Evolutionary conservation across 2,329 filamentous ascomycete genomes (phyloP).

Genomic region (Pseudomassariella vexata): DNA sequence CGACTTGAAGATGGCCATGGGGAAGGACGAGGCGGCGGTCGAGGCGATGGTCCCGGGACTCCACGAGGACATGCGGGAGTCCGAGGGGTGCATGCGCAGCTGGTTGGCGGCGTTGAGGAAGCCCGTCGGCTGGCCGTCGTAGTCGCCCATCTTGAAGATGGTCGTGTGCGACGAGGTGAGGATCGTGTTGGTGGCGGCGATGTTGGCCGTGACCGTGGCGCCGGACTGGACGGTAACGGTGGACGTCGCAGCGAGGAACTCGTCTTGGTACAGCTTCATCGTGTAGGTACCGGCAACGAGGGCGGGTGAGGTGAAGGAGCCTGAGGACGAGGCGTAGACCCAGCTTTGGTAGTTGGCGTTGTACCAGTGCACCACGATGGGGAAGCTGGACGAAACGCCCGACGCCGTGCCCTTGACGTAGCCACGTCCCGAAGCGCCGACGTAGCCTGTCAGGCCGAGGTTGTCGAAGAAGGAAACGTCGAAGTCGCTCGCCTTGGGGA

Average conservation of each 20-base stretch:
- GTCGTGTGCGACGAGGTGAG: slow-evolving; percentile 33
- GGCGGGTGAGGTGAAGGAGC: slow-evolving; percentile 47
- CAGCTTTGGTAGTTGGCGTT: slow-evolving; percentile 53
- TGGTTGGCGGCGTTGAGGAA: slow-evolving; percentile 55
- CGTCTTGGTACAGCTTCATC: slow-evolving; percentile 52
- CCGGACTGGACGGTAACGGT: slow-evolving; percentile 41
- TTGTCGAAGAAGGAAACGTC: slow-evolving; percentile 52
- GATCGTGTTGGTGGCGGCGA: slow-evolving; percentile 31
- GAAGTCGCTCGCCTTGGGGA: slow-evolving; percentile 33
- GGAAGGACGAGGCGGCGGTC: slow-evolving; percentile 39
- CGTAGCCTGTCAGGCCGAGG: slow-evolving; percentile 47
- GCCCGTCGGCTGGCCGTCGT: slow-evolving; percentile 49
- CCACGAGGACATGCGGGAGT: slow-evolving; percentile 48
- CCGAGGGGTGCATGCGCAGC: slow-evolving; percentile 51
- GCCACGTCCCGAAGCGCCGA: slow-evolving; percentile 41
- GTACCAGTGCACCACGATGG: slow-evolving; percentile 52
- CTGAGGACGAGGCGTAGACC: slow-evolving; percentile 40
- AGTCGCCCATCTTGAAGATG: slow-evolving; percentile 50
- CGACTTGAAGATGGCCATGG: slow-evolving; percentile 53
- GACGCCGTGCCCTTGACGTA: slow-evolving; percentile 47
- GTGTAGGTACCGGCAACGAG: slow-evolving; percentile 58
- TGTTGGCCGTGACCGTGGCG: slow-evolving; percentile 37
- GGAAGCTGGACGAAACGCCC: slow-evolving; percentile 39
- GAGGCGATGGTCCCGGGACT: slow-evolving; percentile 43
- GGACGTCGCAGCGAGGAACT: slow-evolving; percentile 42